Percentiles rank a stretch among this genome's conserved stretches.
phyloP scores from a whole-genome alignment of 192 early-diverging fungal species.

The Podila minutissima region DNA sequence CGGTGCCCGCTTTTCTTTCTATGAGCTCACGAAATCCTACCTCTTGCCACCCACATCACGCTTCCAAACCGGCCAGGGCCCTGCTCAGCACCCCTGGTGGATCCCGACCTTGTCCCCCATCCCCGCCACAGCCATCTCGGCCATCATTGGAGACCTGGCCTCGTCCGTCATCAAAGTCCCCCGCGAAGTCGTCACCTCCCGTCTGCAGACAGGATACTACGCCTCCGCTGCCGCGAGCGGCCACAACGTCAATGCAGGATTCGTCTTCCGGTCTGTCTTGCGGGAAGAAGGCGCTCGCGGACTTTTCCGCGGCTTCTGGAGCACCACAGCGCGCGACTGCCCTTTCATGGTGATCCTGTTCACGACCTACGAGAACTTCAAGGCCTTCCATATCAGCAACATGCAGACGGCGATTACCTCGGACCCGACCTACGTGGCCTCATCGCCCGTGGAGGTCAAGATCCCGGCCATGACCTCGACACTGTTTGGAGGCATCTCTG shows the following conservation, averaged over 20 bases:
- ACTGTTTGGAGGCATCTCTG: constrained; percentile 77
- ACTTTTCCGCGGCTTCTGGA: constrained; percentile 77
- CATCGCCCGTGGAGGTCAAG: constrained; percentile 61
- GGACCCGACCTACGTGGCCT: constrained; percentile 54
- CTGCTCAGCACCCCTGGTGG: constrained; percentile 49
- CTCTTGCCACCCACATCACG: constrained; percentile 55
- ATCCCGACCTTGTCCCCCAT: constrained; percentile 57
- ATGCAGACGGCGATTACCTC: constrained; percentile 51
- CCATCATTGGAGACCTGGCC: constrained; percentile 74
- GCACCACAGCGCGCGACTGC: constrained; percentile 74
- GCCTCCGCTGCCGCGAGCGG: constrained; percentile 16
- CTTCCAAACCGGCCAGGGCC: constrained; percentile 36
- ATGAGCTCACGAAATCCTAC: constrained; percentile 72
- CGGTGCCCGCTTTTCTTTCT: constrained; percentile 74
- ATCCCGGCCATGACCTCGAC: constrained; percentile 74
- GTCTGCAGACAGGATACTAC: constrained; percentile 74
- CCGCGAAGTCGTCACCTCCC: constrained; percentile 77
- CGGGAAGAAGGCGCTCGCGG: constrained; percentile 67
- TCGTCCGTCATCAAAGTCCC: constrained; percentile 82
- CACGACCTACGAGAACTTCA: constrained; percentile 80
- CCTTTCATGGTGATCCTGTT: constrained; percentile 85
- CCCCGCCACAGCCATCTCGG: constrained; percentile 74
- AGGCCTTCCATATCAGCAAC: constrained; percentile 67
- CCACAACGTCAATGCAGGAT: constrained; percentile 47
- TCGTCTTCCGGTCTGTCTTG: constrained; percentile 64